Evolutionary conservation across 306 rosid genomes (phyloP).

Genomic region (Pyrus bretschneideri): DNA sequence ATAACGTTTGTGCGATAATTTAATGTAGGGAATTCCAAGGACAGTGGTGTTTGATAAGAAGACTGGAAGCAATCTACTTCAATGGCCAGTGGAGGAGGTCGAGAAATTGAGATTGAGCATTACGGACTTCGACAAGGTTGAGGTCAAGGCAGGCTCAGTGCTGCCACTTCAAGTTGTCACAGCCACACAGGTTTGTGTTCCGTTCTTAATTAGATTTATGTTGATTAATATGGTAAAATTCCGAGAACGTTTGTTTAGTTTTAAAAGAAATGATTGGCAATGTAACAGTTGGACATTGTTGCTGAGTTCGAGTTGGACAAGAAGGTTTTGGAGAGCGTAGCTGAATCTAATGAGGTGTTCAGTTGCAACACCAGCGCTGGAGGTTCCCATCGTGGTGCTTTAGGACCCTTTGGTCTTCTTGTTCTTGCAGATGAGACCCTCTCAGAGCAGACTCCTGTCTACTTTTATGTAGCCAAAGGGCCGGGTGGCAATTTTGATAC

Average conservation of each 20-base stretch:
- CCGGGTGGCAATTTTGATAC: constrained; percentile 48
- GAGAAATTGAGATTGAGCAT: constrained; percentile 58
- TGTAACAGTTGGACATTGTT: constrained; percentile 63
- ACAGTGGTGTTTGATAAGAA: constrained; percentile 56
- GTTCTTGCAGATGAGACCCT: constrained; percentile 67
- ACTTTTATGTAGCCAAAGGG: constrained; percentile 65
- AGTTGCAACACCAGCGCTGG: constrained; percentile 58
- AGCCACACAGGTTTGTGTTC: constrained; percentile 66
- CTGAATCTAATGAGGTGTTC: constrained; percentile 33
- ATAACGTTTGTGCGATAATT: not conserved
- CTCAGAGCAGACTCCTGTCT: constrained; percentile 69
- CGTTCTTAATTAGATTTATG: not conserved
- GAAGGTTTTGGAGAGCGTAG: constrained; percentile 41
- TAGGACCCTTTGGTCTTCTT: constrained; percentile 87
- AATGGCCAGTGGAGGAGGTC: constrained; percentile 79
- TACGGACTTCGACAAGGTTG: constrained; percentile 35
- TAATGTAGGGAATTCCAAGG: constrained; percentile 65
- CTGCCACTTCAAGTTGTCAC: constrained; percentile 47
- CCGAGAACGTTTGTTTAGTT: not conserved
- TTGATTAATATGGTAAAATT: not conserved
- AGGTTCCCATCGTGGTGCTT: constrained; percentile 50
- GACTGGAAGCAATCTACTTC: constrained; percentile 63
- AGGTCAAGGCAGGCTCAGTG: constrained; percentile 53
- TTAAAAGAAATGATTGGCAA: not conserved
- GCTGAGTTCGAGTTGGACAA: constrained; percentile 76